Percentiles rank a stretch among this genome's conserved stretches.
Evolutionary conservation across 179 eudicot genomes (phyloP).

Genomic region (Sideroxylon spinosum): DNA sequence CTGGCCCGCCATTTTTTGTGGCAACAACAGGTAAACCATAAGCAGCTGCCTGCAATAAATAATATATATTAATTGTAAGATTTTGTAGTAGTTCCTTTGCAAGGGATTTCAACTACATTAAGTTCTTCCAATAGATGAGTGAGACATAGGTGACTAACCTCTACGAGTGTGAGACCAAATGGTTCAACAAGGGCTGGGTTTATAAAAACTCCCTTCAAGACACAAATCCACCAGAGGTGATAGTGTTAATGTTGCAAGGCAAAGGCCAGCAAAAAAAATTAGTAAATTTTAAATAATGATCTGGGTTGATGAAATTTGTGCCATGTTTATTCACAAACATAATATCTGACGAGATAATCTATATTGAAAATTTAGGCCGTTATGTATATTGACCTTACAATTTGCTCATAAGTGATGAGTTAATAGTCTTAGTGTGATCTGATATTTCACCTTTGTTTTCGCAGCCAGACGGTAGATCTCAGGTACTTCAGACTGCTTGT

Average conservation of each 20-base stretch:
- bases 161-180: slow-evolving; percentile 56
- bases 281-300: slow-evolving; percentile 1
- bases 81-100: not conserved
- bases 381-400: not conserved
- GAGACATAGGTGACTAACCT: slow-evolving; percentile 25
- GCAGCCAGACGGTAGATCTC: slow-evolving; percentile 60
- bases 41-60: slow-evolving; percentile 53
- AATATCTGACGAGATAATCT: not conserved
- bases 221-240: slow-evolving; percentile 22
- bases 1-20: slow-evolving; percentile 63
- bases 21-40: slow-evolving; percentile 67
- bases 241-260: slow-evolving; percentile 3
- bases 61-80: not conserved
- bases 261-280: not conserved
- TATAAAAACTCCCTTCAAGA: slow-evolving; percentile 56
- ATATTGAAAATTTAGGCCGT: not conserved
- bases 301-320: not conserved
- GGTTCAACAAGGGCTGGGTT: slow-evolving; percentile 66
- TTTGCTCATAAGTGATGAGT: slow-evolving; percentile 1
- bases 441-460: slow-evolving; percentile 47
- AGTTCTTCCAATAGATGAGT: not conserved
- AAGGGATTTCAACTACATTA: not conserved
- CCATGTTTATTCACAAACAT: not conserved
- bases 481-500: slow-evolving; percentile 60
- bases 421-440: not conserved